Percentiles rank a stretch among this genome's conserved stretches.
Evolutionary conservation across 352 stramenopile species (phyloP).

Genomic region (Phytophthora citricola): DNA sequence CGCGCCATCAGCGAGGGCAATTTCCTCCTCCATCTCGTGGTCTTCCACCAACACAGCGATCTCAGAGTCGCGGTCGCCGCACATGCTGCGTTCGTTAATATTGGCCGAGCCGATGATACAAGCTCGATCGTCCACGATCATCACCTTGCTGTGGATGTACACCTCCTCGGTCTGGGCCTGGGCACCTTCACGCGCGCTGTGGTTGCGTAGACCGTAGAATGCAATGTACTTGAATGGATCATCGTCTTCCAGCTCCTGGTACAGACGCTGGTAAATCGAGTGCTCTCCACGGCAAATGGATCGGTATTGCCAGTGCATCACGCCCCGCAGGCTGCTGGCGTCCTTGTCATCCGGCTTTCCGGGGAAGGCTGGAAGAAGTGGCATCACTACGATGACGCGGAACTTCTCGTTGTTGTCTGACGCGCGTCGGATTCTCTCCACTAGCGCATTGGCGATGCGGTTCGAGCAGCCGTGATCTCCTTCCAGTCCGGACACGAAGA

Average conservation of each 20-base stretch:
- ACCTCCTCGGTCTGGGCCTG: slow-evolving; percentile 76
- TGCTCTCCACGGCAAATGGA: slow-evolving; percentile 82
- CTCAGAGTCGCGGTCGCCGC: slow-evolving; percentile 87
- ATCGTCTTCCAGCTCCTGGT: slow-evolving; percentile 76
- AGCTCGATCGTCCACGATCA: slow-evolving; percentile 86
- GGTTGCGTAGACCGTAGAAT: slow-evolving; percentile 83
- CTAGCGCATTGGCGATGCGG: slow-evolving; percentile 81
- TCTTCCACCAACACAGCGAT: slow-evolving; percentile 89
- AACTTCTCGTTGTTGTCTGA: slow-evolving; percentile 86
- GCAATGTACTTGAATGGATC: slow-evolving; percentile 90
- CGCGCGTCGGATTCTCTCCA: slow-evolving; percentile 78
- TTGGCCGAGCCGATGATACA: slow-evolving; percentile 89
- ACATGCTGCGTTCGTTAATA: slow-evolving; percentile 90
- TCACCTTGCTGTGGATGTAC: slow-evolving; percentile 93
- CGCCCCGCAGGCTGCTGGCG: slow-evolving; percentile 78
- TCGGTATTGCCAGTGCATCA: slow-evolving; percentile 92
- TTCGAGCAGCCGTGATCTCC: slow-evolving; percentile 84
- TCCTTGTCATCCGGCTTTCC: slow-evolving; percentile 84
- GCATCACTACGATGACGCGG: slow-evolving; percentile 87
- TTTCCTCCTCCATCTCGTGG: slow-evolving; percentile 64
- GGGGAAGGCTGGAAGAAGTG: slow-evolving; percentile 82
- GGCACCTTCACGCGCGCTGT: slow-evolving; percentile 45
- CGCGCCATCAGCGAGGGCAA: slow-evolving; percentile 50
- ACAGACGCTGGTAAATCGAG: slow-evolving; percentile 84
- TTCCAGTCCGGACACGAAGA: slow-evolving; percentile 89